Evolutionary conservation across 306 rosid genomes (phyloP).

Genomic region (Gillenia trifoliata): DNA sequence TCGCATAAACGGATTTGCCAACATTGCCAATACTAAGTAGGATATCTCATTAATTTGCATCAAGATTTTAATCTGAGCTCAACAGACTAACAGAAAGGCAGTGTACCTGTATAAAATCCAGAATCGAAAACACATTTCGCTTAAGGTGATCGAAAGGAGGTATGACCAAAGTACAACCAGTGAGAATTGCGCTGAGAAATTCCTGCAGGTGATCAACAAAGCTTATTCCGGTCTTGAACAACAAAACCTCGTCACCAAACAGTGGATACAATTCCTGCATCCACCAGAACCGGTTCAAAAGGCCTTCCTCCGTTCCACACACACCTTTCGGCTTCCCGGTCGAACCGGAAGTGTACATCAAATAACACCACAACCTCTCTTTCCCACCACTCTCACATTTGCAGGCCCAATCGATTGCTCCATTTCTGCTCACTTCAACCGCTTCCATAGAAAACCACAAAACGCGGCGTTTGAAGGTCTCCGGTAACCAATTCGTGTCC

Average conservation of each 20-base stretch:
- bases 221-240: slow-evolving; percentile 83
- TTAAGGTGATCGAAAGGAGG: slow-evolving; percentile 64
- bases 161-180: slow-evolving; percentile 63
- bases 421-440: not conserved
- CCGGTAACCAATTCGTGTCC: slow-evolving; percentile 44
- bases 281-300: slow-evolving; percentile 75
- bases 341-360: slow-evolving; percentile 94
- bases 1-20: not conserved
- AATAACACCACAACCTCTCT: slow-evolving; percentile 62
- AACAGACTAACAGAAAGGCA: not conserved
- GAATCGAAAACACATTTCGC: slow-evolving; percentile 45
- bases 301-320: slow-evolving; percentile 86
- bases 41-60: not conserved
- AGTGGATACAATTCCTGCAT: slow-evolving; percentile 79
- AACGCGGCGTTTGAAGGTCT: slow-evolving; percentile 28
- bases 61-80: not conserved
- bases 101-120: slow-evolving; percentile 66
- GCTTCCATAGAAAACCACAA: slow-evolving; percentile 52
- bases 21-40: not conserved
- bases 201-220: slow-evolving; percentile 92
- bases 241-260: slow-evolving; percentile 48
- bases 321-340: slow-evolving; percentile 90
- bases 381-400: slow-evolving; percentile 47
- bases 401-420: slow-evolving; percentile 45
- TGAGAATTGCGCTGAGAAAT: slow-evolving; percentile 69